These are phyloP conservation scores for Steccherinum ochraceum DNA, from an alignment of 768 basidiomycete genomes.

Conservation along the genomic window DNA sequence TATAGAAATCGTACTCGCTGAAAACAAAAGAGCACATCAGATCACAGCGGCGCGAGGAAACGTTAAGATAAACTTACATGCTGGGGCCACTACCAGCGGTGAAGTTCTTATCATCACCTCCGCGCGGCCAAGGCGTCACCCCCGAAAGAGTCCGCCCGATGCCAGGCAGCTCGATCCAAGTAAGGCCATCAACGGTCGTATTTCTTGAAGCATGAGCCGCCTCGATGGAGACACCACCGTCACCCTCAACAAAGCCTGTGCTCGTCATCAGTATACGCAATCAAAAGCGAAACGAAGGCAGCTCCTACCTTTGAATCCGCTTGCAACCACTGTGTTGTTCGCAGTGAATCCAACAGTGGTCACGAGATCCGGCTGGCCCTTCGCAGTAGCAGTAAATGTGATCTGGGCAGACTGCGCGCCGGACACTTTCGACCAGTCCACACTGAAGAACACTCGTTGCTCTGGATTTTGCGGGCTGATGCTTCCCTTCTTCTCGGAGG, in stretches of 20 bases:
- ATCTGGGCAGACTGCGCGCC: conserved; percentile 34
- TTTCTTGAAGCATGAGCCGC: conserved; percentile 51
- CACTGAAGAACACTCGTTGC: conserved; percentile 45
- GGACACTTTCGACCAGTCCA: conserved; percentile 50
- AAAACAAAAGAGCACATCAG: neutral
- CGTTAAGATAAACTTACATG: conserved; percentile 31
- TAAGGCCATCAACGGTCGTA: conserved; percentile 41
- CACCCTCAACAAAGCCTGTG: conserved; percentile 48
- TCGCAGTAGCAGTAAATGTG: conserved; percentile 40
- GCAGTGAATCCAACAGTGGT: conserved; percentile 22
- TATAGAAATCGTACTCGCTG: conserved; percentile 63
- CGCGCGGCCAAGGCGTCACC: conserved; percentile 52
- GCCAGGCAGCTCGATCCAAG: conserved; percentile 54
- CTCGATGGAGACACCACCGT: conserved; percentile 60
- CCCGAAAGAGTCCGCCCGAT: conserved; percentile 56
- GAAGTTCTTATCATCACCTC: conserved; percentile 47
- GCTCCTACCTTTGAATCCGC: conserved; percentile 41
- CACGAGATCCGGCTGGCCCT: conserved; percentile 29
- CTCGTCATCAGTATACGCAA: neutral
- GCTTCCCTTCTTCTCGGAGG: conserved; percentile 41
- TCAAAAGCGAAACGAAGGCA: too few species aligned
- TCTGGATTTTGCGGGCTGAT: conserved; percentile 44
- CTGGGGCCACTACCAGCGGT: conserved; percentile 57
- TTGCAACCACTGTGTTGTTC: conserved; percentile 29
- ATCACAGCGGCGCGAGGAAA: neutral